Conservation (phyloP, 768 basidiomycete genomes). For the Termitomyces sp. region DNA sequence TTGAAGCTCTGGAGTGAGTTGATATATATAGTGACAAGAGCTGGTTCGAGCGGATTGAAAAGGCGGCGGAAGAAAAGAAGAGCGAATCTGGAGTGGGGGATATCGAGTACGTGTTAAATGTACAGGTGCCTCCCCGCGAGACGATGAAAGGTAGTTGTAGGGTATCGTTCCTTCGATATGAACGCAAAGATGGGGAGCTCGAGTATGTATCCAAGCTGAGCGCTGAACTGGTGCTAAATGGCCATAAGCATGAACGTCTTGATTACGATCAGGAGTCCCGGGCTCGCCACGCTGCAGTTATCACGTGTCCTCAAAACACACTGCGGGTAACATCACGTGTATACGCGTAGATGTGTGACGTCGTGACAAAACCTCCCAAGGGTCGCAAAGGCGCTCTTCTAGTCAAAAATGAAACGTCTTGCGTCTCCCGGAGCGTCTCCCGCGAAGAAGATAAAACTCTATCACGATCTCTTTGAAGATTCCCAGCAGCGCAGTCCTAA, state of each 20-base stretch:
- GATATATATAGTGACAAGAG: conserved; percentile 7
- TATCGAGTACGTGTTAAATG: conserved; percentile 33
- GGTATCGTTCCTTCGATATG: conserved; percentile 24
- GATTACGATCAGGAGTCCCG: too few relatives aligned
- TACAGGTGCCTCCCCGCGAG: conserved; percentile 40
- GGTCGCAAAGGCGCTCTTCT: neutral
- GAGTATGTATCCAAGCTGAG: too few relatives aligned
- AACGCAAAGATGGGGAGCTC: conserved; percentile 22
- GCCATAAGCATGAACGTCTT: too few relatives aligned
- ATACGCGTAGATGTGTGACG: conserved; percentile 10
- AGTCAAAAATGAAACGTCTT: conserved; percentile 12
- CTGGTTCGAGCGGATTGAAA: conserved; percentile 22
- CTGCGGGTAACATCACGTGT: conserved; percentile 10
- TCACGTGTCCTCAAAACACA: too few relatives aligned
- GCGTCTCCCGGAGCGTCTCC: neutral
- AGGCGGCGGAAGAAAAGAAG: conserved; percentile 48
- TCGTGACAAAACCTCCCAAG: too few relatives aligned
- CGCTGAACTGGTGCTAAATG: too few relatives aligned
- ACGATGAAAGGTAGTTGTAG: conserved; percentile 37
- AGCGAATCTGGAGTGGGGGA: conserved; percentile 26
- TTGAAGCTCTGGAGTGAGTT: conserved; percentile 21
- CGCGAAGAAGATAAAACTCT: conserved; percentile 10
- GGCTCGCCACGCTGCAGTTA: too few relatives aligned
- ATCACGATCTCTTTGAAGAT: conserved; percentile 18
- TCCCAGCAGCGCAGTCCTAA: conserved; percentile 24